phyloP scores from a whole-genome alignment of 78 protist genomes.

The Anaeramoeba ignava region DNA sequence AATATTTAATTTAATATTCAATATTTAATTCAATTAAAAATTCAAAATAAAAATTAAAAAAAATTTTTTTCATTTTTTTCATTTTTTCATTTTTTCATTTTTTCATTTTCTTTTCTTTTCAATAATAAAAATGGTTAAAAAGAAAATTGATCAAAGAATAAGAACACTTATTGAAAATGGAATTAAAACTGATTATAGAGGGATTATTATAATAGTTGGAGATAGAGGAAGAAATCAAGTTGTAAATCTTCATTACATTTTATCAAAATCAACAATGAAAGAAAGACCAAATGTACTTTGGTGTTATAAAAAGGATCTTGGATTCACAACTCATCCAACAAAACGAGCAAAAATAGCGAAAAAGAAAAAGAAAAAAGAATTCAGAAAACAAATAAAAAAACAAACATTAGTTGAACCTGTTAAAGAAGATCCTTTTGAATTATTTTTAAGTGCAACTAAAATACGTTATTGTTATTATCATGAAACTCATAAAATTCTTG shows the following conservation, averaged over 20 bases:
- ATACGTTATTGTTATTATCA: conserved; percentile 72
- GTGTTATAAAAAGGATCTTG: conserved; percentile 90
- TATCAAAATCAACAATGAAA: conserved; percentile 58
- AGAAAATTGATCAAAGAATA: conserved; percentile 78
- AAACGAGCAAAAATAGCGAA: conserved; percentile 10
- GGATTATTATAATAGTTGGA: conserved; percentile 88
- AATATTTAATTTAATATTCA: too few relatives aligned
- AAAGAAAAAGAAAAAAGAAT: conserved; percentile 57
- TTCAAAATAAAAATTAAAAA: too few relatives aligned
- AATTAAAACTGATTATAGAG: conserved; percentile 57
- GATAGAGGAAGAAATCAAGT: conserved; percentile 50
- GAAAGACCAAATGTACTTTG: conserved; percentile 86
- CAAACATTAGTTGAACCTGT: conserved; percentile 55
- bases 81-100: too few relatives aligned
- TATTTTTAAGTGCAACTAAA: conserved; percentile 77
- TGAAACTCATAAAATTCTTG: conserved; percentile 93
- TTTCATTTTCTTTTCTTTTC: too few relatives aligned
- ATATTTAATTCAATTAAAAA: too few relatives aligned
- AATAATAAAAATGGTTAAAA: too few relatives aligned
- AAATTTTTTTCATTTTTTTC: too few relatives aligned
- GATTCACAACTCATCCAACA: conserved; percentile 36
- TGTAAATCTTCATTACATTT: conserved; percentile 84
- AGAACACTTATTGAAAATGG: conserved; percentile 73
- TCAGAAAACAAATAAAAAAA: too few relatives aligned
- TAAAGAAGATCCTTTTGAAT: conserved; percentile 75